Percentiles rank a stretch among this genome's conserved stretches.
These are phyloP conservation scores for Candida xyloterini DNA, from an alignment of 805 yeast species.

Conservation along the genomic window DNA sequence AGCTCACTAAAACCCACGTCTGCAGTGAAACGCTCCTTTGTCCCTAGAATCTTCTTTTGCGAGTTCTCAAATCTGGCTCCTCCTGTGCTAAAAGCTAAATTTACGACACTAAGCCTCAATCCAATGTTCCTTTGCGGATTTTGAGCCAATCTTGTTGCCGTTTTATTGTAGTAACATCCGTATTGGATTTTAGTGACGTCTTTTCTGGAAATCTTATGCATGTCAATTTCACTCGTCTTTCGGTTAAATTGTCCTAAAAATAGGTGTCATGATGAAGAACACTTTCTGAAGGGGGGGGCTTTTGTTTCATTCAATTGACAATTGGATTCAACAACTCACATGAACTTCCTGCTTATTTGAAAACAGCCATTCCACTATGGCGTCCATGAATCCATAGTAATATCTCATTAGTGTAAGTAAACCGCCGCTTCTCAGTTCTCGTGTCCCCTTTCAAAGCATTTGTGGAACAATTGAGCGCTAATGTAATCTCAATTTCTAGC, in stretches of 20 bases:
- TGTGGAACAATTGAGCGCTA: slow-evolving; percentile 60
- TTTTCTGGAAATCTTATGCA: slow-evolving; percentile 20
- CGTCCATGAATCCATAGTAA: slow-evolving; percentile 35
- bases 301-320: slow-evolving; percentile 12
- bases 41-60: background rate
- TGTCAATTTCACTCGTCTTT: slow-evolving; percentile 16
- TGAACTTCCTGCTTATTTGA: no score
- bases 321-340: slow-evolving; percentile 7
- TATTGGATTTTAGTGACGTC: slow-evolving; percentile 26
- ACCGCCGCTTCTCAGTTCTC: slow-evolving; percentile 40
- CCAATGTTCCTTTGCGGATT: slow-evolving; percentile 36
- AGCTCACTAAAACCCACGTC: background rate
- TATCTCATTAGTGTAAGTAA: slow-evolving; percentile 40
- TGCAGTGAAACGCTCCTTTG: background rate
- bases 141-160: slow-evolving; percentile 19
- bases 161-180: slow-evolving; percentile 27
- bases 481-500: slow-evolving; percentile 69
- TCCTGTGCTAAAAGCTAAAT: slow-evolving; percentile 1
- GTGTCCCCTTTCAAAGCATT: slow-evolving; percentile 53
- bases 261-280: slow-evolving; percentile 27
- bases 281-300: slow-evolving; percentile 19
- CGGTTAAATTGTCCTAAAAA: slow-evolving; percentile 25
- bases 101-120: slow-evolving; percentile 15
- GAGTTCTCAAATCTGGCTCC: background rate
- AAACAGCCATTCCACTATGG: no score